Evolutionary conservation across 768 basidiomycete genomes (phyloP).

Genomic region (Boletus patriciae): DNA sequence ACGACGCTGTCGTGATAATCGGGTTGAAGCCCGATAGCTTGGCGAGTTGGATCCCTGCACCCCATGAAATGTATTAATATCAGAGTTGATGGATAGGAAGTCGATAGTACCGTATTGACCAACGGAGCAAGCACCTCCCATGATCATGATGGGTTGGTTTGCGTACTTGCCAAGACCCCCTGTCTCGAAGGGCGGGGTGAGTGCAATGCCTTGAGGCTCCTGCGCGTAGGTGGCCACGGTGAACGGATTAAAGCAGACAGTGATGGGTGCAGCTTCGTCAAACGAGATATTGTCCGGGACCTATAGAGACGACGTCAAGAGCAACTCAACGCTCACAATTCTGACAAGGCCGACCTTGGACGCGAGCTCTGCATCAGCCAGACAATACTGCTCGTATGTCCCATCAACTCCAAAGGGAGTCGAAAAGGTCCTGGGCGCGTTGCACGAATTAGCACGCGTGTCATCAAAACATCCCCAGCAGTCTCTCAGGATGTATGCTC

Average conservation of each 20-base stretch:
- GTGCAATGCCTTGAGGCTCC: slow-evolving; percentile 24
- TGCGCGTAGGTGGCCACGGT: slow-evolving; percentile 35
- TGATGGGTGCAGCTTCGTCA: slow-evolving; percentile 39
- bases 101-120: slow-evolving; percentile 37
- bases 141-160: slow-evolving; percentile 32
- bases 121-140: slow-evolving; percentile 39
- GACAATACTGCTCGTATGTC: slow-evolving; percentile 26
- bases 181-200: slow-evolving; percentile 28
- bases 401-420: background rate
- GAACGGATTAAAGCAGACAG: slow-evolving; percentile 33
- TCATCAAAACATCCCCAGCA: background rate
- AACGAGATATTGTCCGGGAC: slow-evolving; percentile 36
- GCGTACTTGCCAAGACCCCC: slow-evolving; percentile 33
- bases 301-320: slow-evolving; percentile 8
- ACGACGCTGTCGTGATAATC: slow-evolving; percentile 40
- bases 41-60: slow-evolving; percentile 35
- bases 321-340: background rate
- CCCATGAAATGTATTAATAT: background rate
- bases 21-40: slow-evolving; percentile 34
- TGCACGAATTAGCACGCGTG: background rate
- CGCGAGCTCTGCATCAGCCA: slow-evolving; percentile 21
- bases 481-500: slow-evolving; percentile 3
- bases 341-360: slow-evolving; percentile 12
- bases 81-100: background rate
- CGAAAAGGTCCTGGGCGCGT: slow-evolving; percentile 4